These are phyloP conservation scores for Chrysosphaeria jannelii DNA, from an alignment of 2,329 filamentous ascomycete genomes.

Conservation along the genomic window DNA sequence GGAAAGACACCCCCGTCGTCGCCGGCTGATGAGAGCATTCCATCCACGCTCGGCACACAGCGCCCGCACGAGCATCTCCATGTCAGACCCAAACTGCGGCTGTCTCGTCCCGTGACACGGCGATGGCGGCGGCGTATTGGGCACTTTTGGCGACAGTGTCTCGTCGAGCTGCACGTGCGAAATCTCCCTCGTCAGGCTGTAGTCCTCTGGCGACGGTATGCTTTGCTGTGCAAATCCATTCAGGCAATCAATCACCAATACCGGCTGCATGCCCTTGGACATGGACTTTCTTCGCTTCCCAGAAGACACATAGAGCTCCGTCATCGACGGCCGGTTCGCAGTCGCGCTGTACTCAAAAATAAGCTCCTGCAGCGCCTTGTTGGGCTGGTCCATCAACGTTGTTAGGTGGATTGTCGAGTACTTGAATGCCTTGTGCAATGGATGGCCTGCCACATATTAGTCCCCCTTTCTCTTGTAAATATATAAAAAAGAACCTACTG, in stretches of 20 bases:
- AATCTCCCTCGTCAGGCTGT: too few species aligned
- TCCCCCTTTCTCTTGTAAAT: too few species aligned
- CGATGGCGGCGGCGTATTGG: not conserved
- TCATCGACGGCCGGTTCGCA: conserved; percentile 8
- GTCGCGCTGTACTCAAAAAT: conserved; percentile 10
- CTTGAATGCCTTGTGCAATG: conserved; percentile 29
- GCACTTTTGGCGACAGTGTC: too few species aligned
- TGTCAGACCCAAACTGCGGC: conserved; percentile 28
- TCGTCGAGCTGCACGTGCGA: too few species aligned
- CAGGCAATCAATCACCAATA: not conserved
- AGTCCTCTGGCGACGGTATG: too few species aligned
- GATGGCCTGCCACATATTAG: conserved; percentile 25
- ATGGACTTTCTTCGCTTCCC: too few species aligned
- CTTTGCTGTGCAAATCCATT: too few species aligned
- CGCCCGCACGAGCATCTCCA: conserved; percentile 41
- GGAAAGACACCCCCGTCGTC: conserved; percentile 35
- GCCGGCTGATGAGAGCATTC: conserved; percentile 40
- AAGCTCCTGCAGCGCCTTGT: conserved; percentile 16
- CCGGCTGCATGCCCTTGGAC: too few species aligned
- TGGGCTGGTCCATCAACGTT: conserved; percentile 18
- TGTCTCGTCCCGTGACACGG: conserved; percentile 17
- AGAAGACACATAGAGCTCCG: not conserved
- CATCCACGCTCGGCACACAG: conserved; percentile 45
- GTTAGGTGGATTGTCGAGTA: conserved; percentile 28
- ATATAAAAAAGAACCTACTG: too few species aligned